Conservation (phyloP, 345 rosid species). For the Arabidopsis thaliana region TAIR10.1 NC_003076.8:6569501-6570000, state of each 20-base stretch:
- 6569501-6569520: neutral
- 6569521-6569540: slow-evolving; percentile 8
- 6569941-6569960: neutral
- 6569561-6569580: slow-evolving; percentile 82
- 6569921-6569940: neutral
- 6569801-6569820: slow-evolving; percentile 12
- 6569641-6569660: slow-evolving; percentile 68
- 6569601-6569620: slow-evolving; percentile 64
- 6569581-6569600: slow-evolving; percentile 59
- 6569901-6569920: neutral
- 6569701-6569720: slow-evolving; percentile 41
- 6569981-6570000: neutral
- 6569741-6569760: slow-evolving; percentile 42
- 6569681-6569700: slow-evolving; percentile 61
- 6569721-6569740: slow-evolving; percentile 41
- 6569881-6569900: slow-evolving; percentile 22
- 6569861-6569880: slow-evolving; percentile 54
- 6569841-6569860: slow-evolving; percentile 54
- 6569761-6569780: slow-evolving; percentile 59
- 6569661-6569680: slow-evolving; percentile 51
- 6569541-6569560: slow-evolving; percentile 58
- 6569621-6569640: slow-evolving; percentile 72
- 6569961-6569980: slow-evolving; percentile 6
- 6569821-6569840: slow-evolving; percentile 38
- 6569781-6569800: slow-evolving; percentile 5